Base-by-base conservation (phyloP, 306 rosid genomes). In the Dalbergia oliveri region DNA sequence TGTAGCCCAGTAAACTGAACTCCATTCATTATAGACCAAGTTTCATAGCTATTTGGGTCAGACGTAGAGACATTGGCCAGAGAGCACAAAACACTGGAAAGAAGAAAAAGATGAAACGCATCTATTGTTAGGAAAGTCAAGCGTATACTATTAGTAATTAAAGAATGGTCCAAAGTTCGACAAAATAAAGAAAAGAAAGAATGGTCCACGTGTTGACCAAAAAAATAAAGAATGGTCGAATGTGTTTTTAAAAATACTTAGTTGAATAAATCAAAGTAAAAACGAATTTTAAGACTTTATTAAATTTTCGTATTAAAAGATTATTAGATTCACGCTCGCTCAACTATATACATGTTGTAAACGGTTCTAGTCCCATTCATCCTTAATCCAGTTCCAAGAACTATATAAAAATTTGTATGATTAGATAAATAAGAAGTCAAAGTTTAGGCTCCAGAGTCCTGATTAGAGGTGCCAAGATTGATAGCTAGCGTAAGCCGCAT, bases 341-440 rank as follows among this genome's bases (percentile, higher is more conserved):
- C 31, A 26, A 26, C 31, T 26, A 2, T 26, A 26, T 26, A 62
- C 68, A 33, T 62, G 58, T 15, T 14, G 19, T 53, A 53, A 15
- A 62, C 9, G n/a, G 70, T 39, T 66, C 15, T 18, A 4, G 53
- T 41, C 15, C 16, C 13, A 4, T 39, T 10, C 33, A 16, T 41
- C 11, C 31, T 26, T 26, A 26, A 26, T 26, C 31, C 31, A 26
- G 31, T 2, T 26, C 31, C 31, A 2, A 26, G 31, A 26, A 26
- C 43, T 33, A 21, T 31, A 62, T 8, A 31, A 6, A 61, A 5
- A 8, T 11, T 26, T 61, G 41, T 14, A 34, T 35, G 44, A 64
- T 64, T 64, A 34, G 47, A 47, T 3, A 33, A 72, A 76, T 14
- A 12, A 43, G 7, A 68, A 41, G 78, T 82, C 82, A 69, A 63